Base-by-base conservation (phyloP, 768 basidiomycete genomes). In the Boletellus ananas region DNA sequence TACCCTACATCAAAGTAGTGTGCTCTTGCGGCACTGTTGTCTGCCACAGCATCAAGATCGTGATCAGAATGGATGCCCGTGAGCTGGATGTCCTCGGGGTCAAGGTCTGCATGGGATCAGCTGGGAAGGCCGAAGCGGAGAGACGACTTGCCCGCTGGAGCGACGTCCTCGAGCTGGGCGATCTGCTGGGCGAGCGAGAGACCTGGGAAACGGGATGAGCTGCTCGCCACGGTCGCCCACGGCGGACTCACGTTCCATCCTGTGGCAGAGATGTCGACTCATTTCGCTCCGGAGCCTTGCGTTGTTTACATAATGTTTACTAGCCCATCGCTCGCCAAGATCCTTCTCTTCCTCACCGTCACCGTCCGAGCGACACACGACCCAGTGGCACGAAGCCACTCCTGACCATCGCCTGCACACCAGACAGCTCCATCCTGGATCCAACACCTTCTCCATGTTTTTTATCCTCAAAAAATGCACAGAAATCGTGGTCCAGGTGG, bases 1-100 rank as follows among this genome's bases (percentile, higher is more conserved):
- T 65, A 92, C 89, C 89, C 90, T 34, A 94, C 89, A 58, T 88
- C 83, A 37, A 91, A 62, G 66, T 95, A 96, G 68, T 95, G 93
- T 58, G 85, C 84, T 58, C 85, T 75, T 0, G 71, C 75, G 13
- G 70, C 73, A 34, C 59, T 65, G 34, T 66, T 54, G 37, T 77
- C 63, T 38, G 54, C 55, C 20, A 51, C 49, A 43, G 62, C 61
- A 17, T 64, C 69, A 18, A 11, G 16, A 53, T 78, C 73, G 41
- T 13, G 27, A 61, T 71, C 67, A 14, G 68, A 65, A 57, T 79
- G 74, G 17, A 68, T 63, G 29, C 73, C 79, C 52, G 74, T 72
- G 41, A 58, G 65, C 49, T 76, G 73, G 12, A 77, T 62, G 55
- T 85, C 82, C 65, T 93, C 91, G 11, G 84, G 85, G 67, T 93